Conservation (phyloP, 140 eudicot species). For the Erigeron philadelphicus region DNA sequence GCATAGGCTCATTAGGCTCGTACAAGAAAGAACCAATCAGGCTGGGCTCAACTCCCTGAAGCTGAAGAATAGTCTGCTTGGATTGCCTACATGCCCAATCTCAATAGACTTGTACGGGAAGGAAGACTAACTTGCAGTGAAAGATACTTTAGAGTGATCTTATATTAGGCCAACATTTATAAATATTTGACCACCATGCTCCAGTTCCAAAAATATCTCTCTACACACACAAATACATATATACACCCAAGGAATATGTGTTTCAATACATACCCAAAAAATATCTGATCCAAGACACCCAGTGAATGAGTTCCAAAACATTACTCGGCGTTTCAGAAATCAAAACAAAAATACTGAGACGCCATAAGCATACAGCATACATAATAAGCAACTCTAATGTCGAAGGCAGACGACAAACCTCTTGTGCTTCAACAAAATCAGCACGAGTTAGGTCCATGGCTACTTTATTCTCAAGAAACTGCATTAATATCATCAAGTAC, state of each 20-base stretch:
- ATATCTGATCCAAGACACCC: background rate
- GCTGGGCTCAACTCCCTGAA: background rate
- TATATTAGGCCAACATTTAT: background rate
- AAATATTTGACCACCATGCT: slow-evolving; percentile 7
- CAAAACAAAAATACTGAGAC: background rate
- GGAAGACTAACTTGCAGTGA: background rate
- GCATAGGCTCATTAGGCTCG: slow-evolving; percentile 6
- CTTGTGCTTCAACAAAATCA: slow-evolving; percentile 91
- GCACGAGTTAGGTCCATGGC: slow-evolving; percentile 92
- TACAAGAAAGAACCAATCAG: background rate
- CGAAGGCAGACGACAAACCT: slow-evolving; percentile 49
- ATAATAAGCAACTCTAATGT: background rate
- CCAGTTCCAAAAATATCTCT: slow-evolving; percentile 7
- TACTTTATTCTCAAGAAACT: slow-evolving; percentile 91
- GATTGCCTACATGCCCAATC: background rate
- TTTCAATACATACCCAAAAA: background rate
- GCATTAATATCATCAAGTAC: slow-evolving; percentile 88
- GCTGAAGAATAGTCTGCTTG: background rate
- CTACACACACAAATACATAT: background rate
- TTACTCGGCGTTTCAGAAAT: background rate
- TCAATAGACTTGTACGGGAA: background rate
- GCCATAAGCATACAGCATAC: background rate
- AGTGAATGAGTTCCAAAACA: background rate
- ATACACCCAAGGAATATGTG: background rate
- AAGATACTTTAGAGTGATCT: background rate